Evolutionary conservation across 2,329 filamentous ascomycete species (phyloP).

Genomic region (Curvularia lunata): DNA sequence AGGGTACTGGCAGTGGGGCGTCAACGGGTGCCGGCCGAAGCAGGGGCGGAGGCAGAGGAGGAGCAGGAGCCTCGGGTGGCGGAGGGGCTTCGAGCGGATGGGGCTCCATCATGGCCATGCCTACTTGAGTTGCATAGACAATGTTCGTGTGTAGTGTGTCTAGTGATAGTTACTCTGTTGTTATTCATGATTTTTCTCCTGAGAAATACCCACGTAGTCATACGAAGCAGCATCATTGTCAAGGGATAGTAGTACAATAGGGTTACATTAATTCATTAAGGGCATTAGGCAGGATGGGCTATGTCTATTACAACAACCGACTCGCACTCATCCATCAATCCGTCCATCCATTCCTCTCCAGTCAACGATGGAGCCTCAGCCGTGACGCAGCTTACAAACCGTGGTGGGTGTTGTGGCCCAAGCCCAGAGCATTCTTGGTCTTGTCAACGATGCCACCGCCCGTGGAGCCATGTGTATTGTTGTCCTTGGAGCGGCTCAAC

Average conservation of each 20-base stretch:
- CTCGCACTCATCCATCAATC: no score
- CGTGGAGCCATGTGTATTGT: conserved; percentile 46
- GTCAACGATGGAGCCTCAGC: no score
- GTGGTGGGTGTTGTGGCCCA: conserved; percentile 51
- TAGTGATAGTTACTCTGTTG: not conserved
- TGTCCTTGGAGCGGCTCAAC: conserved; percentile 49
- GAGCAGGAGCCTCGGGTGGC: conserved; percentile 3
- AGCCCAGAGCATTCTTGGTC: conserved; percentile 56
- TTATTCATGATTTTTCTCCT: not conserved
- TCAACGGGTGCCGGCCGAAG: conserved; percentile 21
- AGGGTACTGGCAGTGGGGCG: conserved; percentile 19
- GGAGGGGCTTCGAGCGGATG: conserved; percentile 12
- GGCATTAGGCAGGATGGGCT: not conserved
- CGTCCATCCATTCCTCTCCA: no score
- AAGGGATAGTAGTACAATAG: not conserved
- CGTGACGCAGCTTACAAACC: conserved; percentile 6
- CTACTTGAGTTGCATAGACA: conserved; percentile 24
- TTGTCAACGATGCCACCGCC: conserved; percentile 53
- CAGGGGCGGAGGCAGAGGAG: conserved; percentile 18
- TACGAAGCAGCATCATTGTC: not conserved
- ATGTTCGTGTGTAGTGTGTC: not conserved
- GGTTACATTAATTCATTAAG: not conserved
- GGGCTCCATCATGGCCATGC: conserved; percentile 38
- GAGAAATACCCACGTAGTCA: not conserved
- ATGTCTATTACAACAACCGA: no score